Percentiles rank a stretch among this genome's conserved stretches.
Conservation (phyloP, 2,329 filamentous ascomycete species). For the Zymoseptoria passerinii region DNA sequence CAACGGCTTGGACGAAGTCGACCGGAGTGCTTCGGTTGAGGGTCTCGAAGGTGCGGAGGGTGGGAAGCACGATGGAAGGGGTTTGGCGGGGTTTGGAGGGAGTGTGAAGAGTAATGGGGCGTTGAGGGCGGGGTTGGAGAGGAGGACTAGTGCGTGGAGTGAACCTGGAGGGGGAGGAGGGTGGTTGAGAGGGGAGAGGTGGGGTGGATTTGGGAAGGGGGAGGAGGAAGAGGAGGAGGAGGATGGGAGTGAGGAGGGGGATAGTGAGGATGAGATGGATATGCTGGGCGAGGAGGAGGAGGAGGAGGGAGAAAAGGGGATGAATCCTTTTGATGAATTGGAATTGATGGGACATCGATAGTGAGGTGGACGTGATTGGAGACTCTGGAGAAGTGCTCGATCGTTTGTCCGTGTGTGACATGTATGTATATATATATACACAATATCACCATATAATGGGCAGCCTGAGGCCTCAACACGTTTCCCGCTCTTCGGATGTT, state of each 20-base stretch:
- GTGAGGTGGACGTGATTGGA: background rate
- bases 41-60: constrained; percentile 26
- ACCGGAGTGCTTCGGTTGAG: constrained; percentile 7
- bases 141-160: constrained; percentile 10
- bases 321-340: constrained; percentile 13
- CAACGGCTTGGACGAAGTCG: constrained; percentile 23
- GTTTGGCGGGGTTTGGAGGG: background rate
- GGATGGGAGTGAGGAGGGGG: constrained; percentile 29
- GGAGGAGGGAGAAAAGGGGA: constrained; percentile 1
- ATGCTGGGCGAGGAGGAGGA: constrained; percentile 13
- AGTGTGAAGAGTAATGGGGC: constrained; percentile 10
- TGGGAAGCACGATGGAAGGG: constrained; percentile 1
- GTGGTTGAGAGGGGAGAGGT: constrained; percentile 17
- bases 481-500: background rate
- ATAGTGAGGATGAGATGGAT: constrained; percentile 17
- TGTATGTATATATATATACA: background rate
- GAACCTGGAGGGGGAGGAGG: constrained; percentile 16
- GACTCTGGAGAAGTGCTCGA: background rate
- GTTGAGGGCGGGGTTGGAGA: constrained; percentile 7
- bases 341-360: constrained; percentile 23
- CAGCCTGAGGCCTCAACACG: background rate
- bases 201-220: constrained; percentile 19
- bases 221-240: constrained; percentile 24
- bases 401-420: background rate
- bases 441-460: background rate